phyloP scores from a whole-genome alignment of 345 rosid species.

The Arabidopsis arenosa region DNA sequence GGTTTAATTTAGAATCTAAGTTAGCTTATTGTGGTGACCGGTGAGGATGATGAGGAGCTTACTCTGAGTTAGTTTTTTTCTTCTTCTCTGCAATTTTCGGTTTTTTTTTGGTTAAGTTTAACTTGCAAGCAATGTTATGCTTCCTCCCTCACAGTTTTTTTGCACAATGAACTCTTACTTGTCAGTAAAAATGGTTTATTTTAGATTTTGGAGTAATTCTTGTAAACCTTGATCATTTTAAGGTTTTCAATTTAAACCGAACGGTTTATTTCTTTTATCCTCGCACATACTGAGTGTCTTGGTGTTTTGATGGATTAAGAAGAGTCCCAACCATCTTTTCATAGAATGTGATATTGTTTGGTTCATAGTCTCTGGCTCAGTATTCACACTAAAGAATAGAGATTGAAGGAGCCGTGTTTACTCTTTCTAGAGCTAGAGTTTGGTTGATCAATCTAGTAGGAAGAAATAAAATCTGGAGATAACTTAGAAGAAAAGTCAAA shows the following conservation, averaged over 20 bases:
- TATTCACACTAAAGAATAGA: neutral
- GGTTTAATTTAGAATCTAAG: constrained; percentile 36
- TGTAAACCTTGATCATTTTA: constrained; percentile 1
- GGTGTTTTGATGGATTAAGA: neutral
- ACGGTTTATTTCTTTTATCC: neutral
- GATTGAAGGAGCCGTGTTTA: neutral
- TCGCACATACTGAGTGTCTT: neutral
- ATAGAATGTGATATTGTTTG: neutral
- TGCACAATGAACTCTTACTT: neutral
- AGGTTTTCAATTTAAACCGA: neutral
- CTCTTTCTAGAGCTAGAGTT: neutral
- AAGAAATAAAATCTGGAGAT: constrained; percentile 3
- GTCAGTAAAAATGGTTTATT: neutral
- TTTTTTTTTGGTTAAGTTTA: neutral
- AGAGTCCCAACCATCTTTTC: neutral
- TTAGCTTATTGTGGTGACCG: constrained; percentile 28
- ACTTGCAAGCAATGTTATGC: constrained; percentile 33
- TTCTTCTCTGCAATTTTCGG: constrained; percentile 20
- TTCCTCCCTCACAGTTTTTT: constrained; percentile 19
- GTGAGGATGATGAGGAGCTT: constrained; percentile 28
- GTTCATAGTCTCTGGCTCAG: constrained; percentile 5
- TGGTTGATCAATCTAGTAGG: neutral
- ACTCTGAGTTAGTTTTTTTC: constrained; percentile 26
- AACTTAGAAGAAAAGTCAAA: constrained; percentile 42
- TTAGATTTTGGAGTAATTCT: neutral